phyloP scores from a whole-genome alignment of 371 early-diverging fungal species.

The Mortierella sp. region DNA sequence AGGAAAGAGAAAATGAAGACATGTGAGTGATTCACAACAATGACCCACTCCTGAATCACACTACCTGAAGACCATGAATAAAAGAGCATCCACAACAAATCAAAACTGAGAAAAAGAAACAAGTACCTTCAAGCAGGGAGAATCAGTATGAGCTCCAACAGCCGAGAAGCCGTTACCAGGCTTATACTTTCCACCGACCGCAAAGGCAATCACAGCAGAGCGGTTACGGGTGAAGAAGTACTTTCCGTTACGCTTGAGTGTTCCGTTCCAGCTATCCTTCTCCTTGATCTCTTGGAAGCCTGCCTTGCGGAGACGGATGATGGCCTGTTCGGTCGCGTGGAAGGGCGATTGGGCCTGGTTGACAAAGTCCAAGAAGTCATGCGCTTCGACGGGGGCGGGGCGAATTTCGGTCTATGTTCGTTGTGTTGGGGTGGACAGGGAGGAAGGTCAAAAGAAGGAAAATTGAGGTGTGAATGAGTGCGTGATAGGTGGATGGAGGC shows the following conservation, averaged over 20 bases:
- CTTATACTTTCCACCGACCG: conserved; percentile 89
- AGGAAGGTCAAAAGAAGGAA: neutral
- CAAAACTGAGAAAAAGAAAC: no score
- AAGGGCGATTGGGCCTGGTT: conserved; percentile 95
- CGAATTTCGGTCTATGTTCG: conserved; percentile 47
- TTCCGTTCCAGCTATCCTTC: conserved; percentile 82
- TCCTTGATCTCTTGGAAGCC: conserved; percentile 93
- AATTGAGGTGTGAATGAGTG: neutral
- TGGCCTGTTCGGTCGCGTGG: conserved; percentile 90
- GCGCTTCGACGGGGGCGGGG: conserved; percentile 57
- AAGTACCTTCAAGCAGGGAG: conserved; percentile 93
- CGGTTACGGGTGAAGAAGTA: conserved; percentile 97
- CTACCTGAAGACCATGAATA: no score
- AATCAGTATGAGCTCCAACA: conserved; percentile 97
- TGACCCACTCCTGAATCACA: no score
- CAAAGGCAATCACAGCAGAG: conserved; percentile 93
- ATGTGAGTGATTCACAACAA: neutral
- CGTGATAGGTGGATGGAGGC: neutral
- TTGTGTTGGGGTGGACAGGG: neutral
- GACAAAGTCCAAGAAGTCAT: conserved; percentile 88
- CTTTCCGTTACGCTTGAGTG: conserved; percentile 82
- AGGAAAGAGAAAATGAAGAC: neutral
- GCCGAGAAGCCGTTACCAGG: conserved; percentile 91
- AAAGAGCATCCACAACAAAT: no score
- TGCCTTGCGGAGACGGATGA: conserved; percentile 72